Percentiles rank a stretch among this genome's conserved stretches.
Conservation (phyloP, 805 yeast species). For the Jamesozyma piceae region DNA sequence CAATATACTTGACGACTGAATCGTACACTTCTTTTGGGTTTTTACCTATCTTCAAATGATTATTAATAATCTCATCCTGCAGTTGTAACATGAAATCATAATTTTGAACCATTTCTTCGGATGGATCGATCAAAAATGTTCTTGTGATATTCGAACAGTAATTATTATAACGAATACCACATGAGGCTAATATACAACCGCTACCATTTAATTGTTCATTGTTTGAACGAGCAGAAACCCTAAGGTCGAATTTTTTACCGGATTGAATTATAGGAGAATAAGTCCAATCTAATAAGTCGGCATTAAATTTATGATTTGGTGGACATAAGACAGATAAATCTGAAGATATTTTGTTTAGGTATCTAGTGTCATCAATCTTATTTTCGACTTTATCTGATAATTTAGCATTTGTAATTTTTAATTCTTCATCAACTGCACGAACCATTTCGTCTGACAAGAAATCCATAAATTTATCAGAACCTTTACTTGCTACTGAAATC, state of each 20-base stretch:
- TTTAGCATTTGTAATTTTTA: slow-evolving; percentile 60
- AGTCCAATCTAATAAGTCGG: slow-evolving; percentile 81
- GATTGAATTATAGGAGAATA: slow-evolving; percentile 86
- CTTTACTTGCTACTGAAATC: slow-evolving; percentile 61
- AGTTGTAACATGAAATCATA: slow-evolving; percentile 67
- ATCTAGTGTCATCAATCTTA: slow-evolving; percentile 70
- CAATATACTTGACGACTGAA: slow-evolving; percentile 51
- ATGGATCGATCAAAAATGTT: slow-evolving; percentile 83
- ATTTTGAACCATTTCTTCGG: slow-evolving; percentile 64
- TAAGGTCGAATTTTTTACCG: slow-evolving; percentile 75
- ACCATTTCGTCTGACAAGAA: slow-evolving; percentile 83
- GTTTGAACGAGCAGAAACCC: slow-evolving; percentile 72
- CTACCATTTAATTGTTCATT: slow-evolving; percentile 53
- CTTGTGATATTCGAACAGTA: slow-evolving; percentile 85
- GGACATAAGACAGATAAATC: slow-evolving; percentile 31
- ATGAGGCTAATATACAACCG: slow-evolving; percentile 72
- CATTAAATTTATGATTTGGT: slow-evolving; percentile 58
- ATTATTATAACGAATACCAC: slow-evolving; percentile 79
- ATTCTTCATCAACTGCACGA: slow-evolving; percentile 76
- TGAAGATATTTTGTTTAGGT: slow-evolving; percentile 48
- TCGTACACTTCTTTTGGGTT: slow-evolving; percentile 58
- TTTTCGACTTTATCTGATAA: slow-evolving; percentile 69
- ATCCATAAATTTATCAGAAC: slow-evolving; percentile 72
- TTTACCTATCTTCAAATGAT: slow-evolving; percentile 56
- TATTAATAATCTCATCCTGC: slow-evolving; percentile 52